These are phyloP conservation scores for Aspergillus brasiliensis DNA, from an alignment of 2,329 filamentous ascomycete genomes.

Conservation along the genomic window DNA sequence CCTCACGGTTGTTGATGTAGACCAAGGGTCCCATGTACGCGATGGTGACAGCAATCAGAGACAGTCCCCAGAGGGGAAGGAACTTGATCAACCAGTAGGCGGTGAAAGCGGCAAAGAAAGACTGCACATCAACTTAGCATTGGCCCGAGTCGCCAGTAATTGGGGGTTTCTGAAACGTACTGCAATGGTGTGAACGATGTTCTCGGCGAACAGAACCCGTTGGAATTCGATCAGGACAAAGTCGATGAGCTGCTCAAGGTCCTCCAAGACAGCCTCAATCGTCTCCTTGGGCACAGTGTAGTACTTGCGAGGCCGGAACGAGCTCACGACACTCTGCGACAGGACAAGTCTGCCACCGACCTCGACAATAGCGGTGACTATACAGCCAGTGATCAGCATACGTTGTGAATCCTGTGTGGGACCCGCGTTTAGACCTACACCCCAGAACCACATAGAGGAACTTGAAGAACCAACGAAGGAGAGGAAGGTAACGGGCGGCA, in stretches of 20 bases:
- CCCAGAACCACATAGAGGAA: constrained; percentile 61
- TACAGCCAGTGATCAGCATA: constrained; percentile 23
- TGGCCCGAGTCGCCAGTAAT: neutral
- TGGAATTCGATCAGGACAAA: constrained; percentile 71
- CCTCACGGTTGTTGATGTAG: constrained; percentile 66
- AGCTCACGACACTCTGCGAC: constrained; percentile 61
- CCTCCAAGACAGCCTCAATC: constrained; percentile 62
- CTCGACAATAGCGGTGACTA: constrained; percentile 60
- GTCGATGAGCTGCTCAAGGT: constrained; percentile 66
- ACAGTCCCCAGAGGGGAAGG: constrained; percentile 65
- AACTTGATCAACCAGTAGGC: constrained; percentile 68
- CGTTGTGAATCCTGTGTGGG: neutral
- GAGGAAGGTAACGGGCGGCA: constrained; percentile 63
- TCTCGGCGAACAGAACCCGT: constrained; percentile 67
- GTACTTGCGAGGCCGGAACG: constrained; percentile 65
- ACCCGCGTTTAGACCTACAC: constrained; percentile 43
- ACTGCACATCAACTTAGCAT: constrained; percentile 41
- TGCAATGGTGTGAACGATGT: constrained; percentile 60
- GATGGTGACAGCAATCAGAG: constrained; percentile 57
- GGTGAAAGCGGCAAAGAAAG: constrained; percentile 60
- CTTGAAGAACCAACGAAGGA: constrained; percentile 65
- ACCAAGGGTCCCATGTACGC: constrained; percentile 63
- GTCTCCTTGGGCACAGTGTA: constrained; percentile 67
- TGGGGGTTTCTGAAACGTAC: constrained; percentile 47
- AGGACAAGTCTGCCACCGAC: constrained; percentile 58